A percentile compares a stretch with the other conserved stretches of the same genome.
phyloP scores from a whole-genome alignment of 208 protist genomes.

The Leishmania guyanensis region DNA sequence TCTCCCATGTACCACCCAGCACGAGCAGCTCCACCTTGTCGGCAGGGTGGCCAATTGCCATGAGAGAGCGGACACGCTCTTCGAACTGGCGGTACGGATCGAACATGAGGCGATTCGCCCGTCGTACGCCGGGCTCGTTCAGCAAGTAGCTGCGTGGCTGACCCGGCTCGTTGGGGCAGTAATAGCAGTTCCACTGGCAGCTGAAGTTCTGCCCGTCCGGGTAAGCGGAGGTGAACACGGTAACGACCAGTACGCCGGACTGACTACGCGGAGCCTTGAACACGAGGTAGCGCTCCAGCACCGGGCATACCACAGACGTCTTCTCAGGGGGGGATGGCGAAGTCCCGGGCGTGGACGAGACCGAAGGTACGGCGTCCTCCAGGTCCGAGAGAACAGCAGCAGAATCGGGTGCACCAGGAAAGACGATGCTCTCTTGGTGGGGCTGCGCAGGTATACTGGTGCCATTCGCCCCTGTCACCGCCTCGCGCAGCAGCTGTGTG shows the following conservation, averaged over 20 bases:
- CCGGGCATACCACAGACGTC: constrained; percentile 14
- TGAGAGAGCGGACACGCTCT: constrained; percentile 77
- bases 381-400: constrained; percentile 17
- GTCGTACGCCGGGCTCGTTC: constrained; percentile 89
- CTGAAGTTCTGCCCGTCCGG: constrained; percentile 86
- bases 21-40: constrained; percentile 99
- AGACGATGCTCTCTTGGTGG: background rate
- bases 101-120: constrained; percentile 84
- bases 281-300: constrained; percentile 71
- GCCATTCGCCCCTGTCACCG: background rate
- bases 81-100: constrained; percentile 84
- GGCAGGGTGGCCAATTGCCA: constrained; percentile 86
- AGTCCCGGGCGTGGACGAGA: background rate
- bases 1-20: constrained; percentile 99
- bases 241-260: constrained; percentile 92
- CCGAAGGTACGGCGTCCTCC: constrained; percentile 22
- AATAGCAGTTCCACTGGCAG: constrained; percentile 94
- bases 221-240: constrained; percentile 91
- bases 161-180: constrained; percentile 91
- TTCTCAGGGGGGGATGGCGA: background rate
- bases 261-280: constrained; percentile 88
- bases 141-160: constrained; percentile 92
- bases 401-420: background rate
- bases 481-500: constrained; percentile 43
- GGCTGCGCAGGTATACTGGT: background rate